A percentile compares a stretch with the other conserved stretches of the same genome.
These are phyloP conservation scores for Colletotrichum eremochloae DNA, from an alignment of 2,329 filamentous ascomycete species.

Conservation along the genomic window DNA sequence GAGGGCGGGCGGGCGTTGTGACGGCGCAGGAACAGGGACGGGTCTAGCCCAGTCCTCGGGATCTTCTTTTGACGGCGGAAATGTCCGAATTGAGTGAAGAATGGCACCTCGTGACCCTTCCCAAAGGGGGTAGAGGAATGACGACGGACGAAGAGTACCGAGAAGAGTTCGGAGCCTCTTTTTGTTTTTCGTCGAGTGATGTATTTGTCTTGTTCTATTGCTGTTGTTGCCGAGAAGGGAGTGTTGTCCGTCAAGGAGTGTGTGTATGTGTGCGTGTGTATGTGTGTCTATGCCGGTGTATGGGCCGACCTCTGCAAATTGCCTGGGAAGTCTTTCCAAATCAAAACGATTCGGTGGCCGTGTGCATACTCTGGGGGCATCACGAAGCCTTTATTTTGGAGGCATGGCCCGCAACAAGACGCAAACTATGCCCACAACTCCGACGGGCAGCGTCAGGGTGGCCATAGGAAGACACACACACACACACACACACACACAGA, in stretches of 20 bases:
- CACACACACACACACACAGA: too few relatives aligned
- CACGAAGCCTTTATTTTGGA: constrained; percentile 41
- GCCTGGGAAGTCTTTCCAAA: constrained; percentile 21
- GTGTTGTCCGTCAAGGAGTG: neutral
- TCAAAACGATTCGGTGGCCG: neutral
- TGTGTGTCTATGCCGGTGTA: neutral
- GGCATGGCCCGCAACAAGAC: neutral
- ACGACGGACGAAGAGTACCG: constrained; percentile 24
- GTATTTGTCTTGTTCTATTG: neutral
- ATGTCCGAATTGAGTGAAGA: constrained; percentile 26
- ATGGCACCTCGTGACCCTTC: constrained; percentile 39
- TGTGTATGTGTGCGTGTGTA: neutral
- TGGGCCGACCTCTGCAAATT: neutral
- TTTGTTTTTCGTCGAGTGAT: too few relatives aligned
- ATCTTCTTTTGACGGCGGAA: constrained; percentile 15
- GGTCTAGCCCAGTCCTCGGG: constrained; percentile 11
- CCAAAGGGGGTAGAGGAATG: constrained; percentile 20
- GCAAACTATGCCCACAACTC: constrained; percentile 27
- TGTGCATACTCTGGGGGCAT: constrained; percentile 31
- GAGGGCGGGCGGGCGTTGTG: neutral
- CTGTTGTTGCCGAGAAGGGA: neutral
- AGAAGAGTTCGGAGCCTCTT: neutral
- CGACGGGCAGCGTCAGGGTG: constrained; percentile 1
- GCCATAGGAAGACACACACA: neutral
- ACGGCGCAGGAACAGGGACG: constrained; percentile 20